phyloP scores from a whole-genome alignment of 2,329 filamentous ascomycete genomes.

The Neofusicoccum cordaticola region DNA sequence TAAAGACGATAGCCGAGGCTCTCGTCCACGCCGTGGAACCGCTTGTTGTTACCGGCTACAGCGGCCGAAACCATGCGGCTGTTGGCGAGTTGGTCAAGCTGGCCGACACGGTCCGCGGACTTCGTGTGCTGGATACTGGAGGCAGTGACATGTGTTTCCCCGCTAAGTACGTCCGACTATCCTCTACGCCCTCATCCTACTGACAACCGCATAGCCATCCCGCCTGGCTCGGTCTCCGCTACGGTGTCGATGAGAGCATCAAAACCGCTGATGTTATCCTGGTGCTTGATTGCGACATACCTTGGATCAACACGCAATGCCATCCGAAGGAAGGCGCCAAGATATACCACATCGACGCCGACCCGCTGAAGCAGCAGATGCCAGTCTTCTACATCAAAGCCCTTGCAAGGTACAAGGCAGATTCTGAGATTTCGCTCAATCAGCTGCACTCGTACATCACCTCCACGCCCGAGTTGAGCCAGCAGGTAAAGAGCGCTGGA shows the following conservation, averaged over 20 bases:
- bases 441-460: constrained; percentile 66
- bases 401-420: constrained; percentile 50
- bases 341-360: constrained; percentile 65
- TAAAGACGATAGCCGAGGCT: constrained; percentile 60
- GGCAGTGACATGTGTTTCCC: constrained; percentile 82
- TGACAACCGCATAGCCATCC: constrained; percentile 46
- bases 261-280: constrained; percentile 78
- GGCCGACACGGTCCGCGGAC: constrained; percentile 64
- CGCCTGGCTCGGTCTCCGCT: constrained; percentile 61
- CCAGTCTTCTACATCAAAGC: constrained; percentile 58
- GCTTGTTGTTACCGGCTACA: constrained; percentile 68
- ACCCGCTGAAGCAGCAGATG: constrained; percentile 64
- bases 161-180: constrained; percentile 27
- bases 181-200: background rate
- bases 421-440: constrained; percentile 57
- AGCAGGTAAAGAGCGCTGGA: constrained; percentile 39
- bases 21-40: constrained; percentile 64
- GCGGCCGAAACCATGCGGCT: constrained; percentile 64
- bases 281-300: constrained; percentile 85
- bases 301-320: constrained; percentile 83
- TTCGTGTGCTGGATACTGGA: constrained; percentile 72
- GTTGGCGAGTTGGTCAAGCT: constrained; percentile 63
- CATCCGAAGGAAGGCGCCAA: constrained; percentile 55
- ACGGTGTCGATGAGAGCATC: constrained; percentile 71
- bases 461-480: constrained; percentile 42